These are phyloP conservation scores for Haplosporangium sp. DNA, from an alignment of 371 early-diverging fungal genomes.

Conservation along the genomic window DNA sequence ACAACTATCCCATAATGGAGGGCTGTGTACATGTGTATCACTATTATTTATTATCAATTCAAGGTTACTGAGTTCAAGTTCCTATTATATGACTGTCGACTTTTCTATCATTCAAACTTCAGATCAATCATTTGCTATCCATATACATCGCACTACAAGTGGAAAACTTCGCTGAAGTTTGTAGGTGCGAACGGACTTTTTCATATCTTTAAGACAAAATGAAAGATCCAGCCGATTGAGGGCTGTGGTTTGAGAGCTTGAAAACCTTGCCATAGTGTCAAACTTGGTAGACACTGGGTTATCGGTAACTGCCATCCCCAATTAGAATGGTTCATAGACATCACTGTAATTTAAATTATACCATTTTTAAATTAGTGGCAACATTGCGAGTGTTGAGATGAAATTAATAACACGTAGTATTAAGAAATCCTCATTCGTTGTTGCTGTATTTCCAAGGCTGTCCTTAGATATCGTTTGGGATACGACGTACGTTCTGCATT, in stretches of 20 bases:
- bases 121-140: constrained; percentile 18
- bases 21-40: background rate
- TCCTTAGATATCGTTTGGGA: constrained; percentile 43
- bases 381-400: background rate
- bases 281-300: constrained; percentile 39
- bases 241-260: constrained; percentile 24
- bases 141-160: background rate
- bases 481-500: constrained; percentile 34
- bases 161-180: constrained; percentile 22
- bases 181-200: constrained; percentile 32
- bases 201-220: constrained; percentile 23
- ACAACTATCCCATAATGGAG: background rate
- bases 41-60: background rate
- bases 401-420: background rate
- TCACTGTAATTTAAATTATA: constrained; percentile 16
- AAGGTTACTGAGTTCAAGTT: no score
- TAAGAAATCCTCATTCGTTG: constrained; percentile 49
- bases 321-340: constrained; percentile 34
- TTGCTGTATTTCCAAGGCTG: constrained; percentile 44
- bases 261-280: constrained; percentile 48
- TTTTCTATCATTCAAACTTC: constrained; percentile 31
- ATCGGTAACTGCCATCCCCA: constrained; percentile 33
- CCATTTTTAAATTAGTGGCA: background rate
- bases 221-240: constrained; percentile 27
- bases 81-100: background rate